Base-by-base conservation (phyloP, 805 yeast genomes). In the Torulaspora quercuum region DNA sequence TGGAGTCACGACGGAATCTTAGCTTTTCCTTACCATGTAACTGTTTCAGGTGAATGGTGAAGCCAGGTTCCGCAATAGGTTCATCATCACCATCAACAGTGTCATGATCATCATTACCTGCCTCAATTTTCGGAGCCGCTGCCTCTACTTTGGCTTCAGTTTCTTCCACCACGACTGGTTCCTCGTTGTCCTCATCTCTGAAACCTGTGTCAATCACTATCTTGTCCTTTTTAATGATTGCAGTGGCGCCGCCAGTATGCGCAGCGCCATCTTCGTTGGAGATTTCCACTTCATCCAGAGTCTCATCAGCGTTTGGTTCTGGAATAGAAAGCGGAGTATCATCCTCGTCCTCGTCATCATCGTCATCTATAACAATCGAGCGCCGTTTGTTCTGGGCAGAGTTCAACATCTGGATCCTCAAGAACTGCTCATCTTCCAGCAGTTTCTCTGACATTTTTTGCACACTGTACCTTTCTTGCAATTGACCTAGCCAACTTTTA, bases 381-480 rank as follows among this genome's bases (percentile, higher is more conserved):
- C 21, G 41, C 16, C 57, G 47, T 37, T 39, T 47, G 11, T 35
- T 37, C 5, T 45, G 49, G 5, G 36, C 29, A 2, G 57, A 48
- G 38, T 55, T 57, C 29, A 57, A 37, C 35, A 41, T 44, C 24
- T 46, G 49, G 28, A 57, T 53, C 35, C 48, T 41, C 8, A 51
- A 25, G 28, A 54, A 55, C 21, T 49, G 46, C 24, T 53, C 53
- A 27, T 55, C 52, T 19, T 49, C 37, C 20, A 52, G 32, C 17
- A 56, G 33, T 14, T 48, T 48, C 26, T 48, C 45, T n/a, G 50
- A 23, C 51, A 45, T 49, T 13, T 16, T 29, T 33, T n/a, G n/a
- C n/a, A n/a, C n/a, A n/a, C n/a, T n/a, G n/a, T n/a, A 2, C n/a
- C n/a, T n/a, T n/a, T n/a, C n/a, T n/a, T n/a, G n/a, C n/a, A n/a